phyloP scores from a whole-genome alignment of 192 early-diverging fungal species.

The Podila epicladia region DNA sequence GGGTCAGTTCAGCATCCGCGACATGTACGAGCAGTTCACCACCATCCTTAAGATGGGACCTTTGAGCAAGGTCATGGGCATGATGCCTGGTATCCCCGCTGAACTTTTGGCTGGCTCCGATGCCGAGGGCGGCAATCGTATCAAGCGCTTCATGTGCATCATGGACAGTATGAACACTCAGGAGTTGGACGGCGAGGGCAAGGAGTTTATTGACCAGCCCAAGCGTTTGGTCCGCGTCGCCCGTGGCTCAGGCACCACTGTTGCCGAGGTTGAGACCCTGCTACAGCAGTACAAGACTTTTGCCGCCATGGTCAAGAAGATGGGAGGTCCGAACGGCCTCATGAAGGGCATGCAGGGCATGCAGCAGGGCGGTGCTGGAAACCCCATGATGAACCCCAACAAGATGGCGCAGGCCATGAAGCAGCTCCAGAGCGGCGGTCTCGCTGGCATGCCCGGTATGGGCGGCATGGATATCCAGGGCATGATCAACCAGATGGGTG shows the following conservation, averaged over 20 bases:
- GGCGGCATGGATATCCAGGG: constrained; percentile 68
- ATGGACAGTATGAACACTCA: constrained; percentile 96
- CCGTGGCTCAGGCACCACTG: constrained; percentile 84
- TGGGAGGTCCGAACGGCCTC: constrained; percentile 92
- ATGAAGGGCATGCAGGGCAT: constrained; percentile 69
- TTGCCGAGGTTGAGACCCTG: constrained; percentile 87
- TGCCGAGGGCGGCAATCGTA: constrained; percentile 61
- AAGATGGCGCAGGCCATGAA: constrained; percentile 45
- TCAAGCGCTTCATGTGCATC: constrained; percentile 87
- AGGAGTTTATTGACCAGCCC: constrained; percentile 79
- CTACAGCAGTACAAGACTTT: constrained; percentile 80
- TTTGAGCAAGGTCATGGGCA: constrained; percentile 85
- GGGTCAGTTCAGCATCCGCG: constrained; percentile 85
- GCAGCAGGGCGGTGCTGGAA: constrained; percentile 31
- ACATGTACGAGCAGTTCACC: constrained; percentile 95
- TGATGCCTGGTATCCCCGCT: constrained; percentile 69
- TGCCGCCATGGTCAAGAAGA: constrained; percentile 88
- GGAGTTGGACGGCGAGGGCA: constrained; percentile 90
- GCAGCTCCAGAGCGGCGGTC: constrained; percentile 54
- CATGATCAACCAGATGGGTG: constrained; percentile 76
- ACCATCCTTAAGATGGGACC: constrained; percentile 93
- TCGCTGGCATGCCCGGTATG: constrained; percentile 56
- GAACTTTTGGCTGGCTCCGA: constrained; percentile 60
- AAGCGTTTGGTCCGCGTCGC: constrained; percentile 82
- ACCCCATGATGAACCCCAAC: constrained; percentile 32